Percentiles rank a stretch among this genome's conserved stretches.
Conservation (phyloP, 305 asterid species). For the Striga hermonthica region DNA sequence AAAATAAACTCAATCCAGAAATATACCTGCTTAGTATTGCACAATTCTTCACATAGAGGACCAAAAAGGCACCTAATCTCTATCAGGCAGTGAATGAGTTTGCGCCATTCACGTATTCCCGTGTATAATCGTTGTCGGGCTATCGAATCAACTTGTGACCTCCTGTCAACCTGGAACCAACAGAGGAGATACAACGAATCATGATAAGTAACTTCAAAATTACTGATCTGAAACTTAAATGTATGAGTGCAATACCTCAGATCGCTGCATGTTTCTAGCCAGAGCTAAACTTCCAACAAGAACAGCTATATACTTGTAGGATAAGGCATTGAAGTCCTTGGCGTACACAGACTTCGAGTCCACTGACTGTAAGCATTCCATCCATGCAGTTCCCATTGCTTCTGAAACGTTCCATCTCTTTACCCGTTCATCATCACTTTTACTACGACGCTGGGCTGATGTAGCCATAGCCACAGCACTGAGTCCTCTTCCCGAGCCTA, state of each 20-base stretch:
- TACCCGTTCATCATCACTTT: conserved; percentile 84
- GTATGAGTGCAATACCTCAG: conserved; percentile 65
- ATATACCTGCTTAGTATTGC: conserved; percentile 72
- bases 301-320: conserved; percentile 89
- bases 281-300: conserved; percentile 98
- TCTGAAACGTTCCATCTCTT: conserved; percentile 97
- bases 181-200: conserved; percentile 28
- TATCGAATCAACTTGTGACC: conserved; percentile 76
- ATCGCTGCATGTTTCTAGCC: conserved; percentile 97
- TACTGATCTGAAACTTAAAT: conserved; percentile 24
- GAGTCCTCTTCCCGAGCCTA: conserved; percentile 99
- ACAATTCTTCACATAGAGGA: conserved; percentile 63
- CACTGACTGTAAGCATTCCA: conserved; percentile 89
- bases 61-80: conserved; percentile 92
- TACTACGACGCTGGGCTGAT: conserved; percentile 80
- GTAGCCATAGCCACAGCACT: conserved; percentile 99
- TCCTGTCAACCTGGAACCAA: conserved; percentile 83
- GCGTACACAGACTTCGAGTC: conserved; percentile 94
- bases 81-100: conserved; percentile 82
- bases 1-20: conserved; percentile 35
- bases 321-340: conserved; percentile 88
- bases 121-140: conserved; percentile 69
- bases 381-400: conserved; percentile 99
- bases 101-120: conserved; percentile 98
- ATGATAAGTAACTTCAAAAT: conserved; percentile 25